A percentile compares a stretch with the other conserved stretches of the same genome.
Evolutionary conservation across 2,329 filamentous ascomycete species (phyloP).

Genomic region (Penicillium aurantiogriseum): DNA sequence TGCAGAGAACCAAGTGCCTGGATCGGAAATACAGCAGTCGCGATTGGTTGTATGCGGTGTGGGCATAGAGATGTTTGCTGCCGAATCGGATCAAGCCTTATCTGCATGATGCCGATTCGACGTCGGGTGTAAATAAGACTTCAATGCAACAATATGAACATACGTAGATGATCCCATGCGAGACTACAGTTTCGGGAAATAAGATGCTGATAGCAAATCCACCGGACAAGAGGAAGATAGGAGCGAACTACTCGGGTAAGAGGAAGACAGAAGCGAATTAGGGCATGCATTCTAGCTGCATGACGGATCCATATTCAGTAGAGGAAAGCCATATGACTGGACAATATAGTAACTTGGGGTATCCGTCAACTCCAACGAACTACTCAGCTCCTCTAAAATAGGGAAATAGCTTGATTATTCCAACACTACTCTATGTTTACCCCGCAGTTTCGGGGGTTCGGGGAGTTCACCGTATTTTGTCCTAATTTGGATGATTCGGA

Average conservation of each 20-base stretch:
- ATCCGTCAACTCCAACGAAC: neutral
- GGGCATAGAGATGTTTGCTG: slow-evolving; percentile 48
- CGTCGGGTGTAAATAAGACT: slow-evolving; percentile 13
- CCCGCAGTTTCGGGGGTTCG: neutral
- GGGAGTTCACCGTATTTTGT: neutral
- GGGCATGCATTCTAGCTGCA: neutral
- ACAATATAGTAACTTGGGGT: neutral
- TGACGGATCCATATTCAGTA: neutral
- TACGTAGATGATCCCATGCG: slow-evolving; percentile 1
- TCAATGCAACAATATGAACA: neutral
- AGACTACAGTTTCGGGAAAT: neutral
- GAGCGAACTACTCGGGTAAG: neutral
- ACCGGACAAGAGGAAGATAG: neutral
- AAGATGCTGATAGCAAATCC: neutral
- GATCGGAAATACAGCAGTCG: neutral
- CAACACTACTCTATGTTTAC: neutral
- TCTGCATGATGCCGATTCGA: slow-evolving; percentile 15
- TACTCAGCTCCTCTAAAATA: neutral
- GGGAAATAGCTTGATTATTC: neutral
- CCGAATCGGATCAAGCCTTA: slow-evolving; percentile 10
- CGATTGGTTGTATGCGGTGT: slow-evolving; percentile 49
- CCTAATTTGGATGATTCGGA: neutral
- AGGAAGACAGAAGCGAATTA: neutral
- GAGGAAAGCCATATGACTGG: neutral
- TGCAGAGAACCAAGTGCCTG: neutral